These are phyloP conservation scores for Croton setiger DNA, from an alignment of 441 rosid species.

Conservation along the genomic window DNA sequence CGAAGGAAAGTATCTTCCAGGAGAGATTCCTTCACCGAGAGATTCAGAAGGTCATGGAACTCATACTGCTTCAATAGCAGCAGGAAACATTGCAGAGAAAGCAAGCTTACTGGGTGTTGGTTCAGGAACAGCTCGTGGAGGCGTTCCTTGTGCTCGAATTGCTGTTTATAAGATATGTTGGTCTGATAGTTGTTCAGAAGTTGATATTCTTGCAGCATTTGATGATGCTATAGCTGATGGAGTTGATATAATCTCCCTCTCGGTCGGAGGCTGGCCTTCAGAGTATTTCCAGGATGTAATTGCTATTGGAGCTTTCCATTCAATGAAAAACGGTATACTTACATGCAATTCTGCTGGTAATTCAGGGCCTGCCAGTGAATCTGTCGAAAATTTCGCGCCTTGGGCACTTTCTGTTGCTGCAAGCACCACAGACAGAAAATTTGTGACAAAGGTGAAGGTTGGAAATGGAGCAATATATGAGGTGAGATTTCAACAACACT, in stretches of 20 bases:
- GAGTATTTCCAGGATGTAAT: slow-evolving; percentile 55
- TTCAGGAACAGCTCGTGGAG: slow-evolving; percentile 50
- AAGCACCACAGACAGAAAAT: slow-evolving; percentile 66
- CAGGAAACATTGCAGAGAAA: slow-evolving; percentile 47
- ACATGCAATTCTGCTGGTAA: slow-evolving; percentile 86
- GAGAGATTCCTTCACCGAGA: slow-evolving; percentile 40
- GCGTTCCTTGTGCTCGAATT: slow-evolving; percentile 63
- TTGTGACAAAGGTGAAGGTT: slow-evolving; percentile 49
- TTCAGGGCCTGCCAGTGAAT: slow-evolving; percentile 50
- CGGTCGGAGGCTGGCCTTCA: slow-evolving; percentile 60
- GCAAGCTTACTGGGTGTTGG: slow-evolving; percentile 49
- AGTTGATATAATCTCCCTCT: slow-evolving; percentile 70
- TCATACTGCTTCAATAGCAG: slow-evolving; percentile 77
- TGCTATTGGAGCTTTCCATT: slow-evolving; percentile 81
- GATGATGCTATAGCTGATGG: slow-evolving; percentile 80
- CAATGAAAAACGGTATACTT: slow-evolving; percentile 50
- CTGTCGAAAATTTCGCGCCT: slow-evolving; percentile 67
- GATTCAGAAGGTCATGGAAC: slow-evolving; percentile 80
- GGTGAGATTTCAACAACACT: slow-evolving; percentile 28
- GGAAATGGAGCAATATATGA: slow-evolving; percentile 46
- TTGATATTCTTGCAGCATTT: slow-evolving; percentile 84
- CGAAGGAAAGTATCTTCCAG: slow-evolving; percentile 25
- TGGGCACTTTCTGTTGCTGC: slow-evolving; percentile 85
- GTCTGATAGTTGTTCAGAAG: slow-evolving; percentile 56
- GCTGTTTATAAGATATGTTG: slow-evolving; percentile 84